Evolutionary conservation across 495 filamentous ascomycete genomes (phyloP), one percentile per base, ranked within the genome.

Genomic region (Rhypophila decipiens): DNA sequence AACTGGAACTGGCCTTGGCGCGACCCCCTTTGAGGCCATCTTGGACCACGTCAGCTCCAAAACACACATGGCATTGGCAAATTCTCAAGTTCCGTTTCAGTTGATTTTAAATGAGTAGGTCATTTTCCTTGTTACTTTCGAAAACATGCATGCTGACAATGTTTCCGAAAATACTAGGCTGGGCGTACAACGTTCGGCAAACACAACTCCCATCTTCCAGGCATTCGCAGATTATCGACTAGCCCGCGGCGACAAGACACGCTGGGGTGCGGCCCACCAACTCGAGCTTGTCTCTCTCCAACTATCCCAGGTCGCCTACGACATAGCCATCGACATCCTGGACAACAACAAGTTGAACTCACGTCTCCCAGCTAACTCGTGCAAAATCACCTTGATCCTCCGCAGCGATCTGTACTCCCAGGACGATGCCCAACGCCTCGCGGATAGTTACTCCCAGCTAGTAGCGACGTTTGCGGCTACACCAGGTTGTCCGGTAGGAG

Each of bases 191-290:
- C 34, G 63, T 1, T 52, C 52, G 2, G 4, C 57, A 4, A 27
- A 55, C 2, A 42, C 56, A 40, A 59, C 33, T 3, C 65, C 70
- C 0, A 9, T 74, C 0, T 71, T 68, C 53, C 70, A 74, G 50
- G 46, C 39, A 4, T 61, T 69, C 27, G 10, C 70, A 10, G 51
- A 74, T 46, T 74, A 72, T 47, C 49, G 62, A 2, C 50, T 51
- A 13, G 55, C 46, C 13, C 15, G 40, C 3, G 7, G 11, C 3
- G 53, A 62, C 40, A 50, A 40, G 40, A n/a, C 35, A 10, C 41
- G 41, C 35, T 13, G 18, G 13, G 23, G 22, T 42, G 15, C 24
- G 9, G 47, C 27, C 5, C 38, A 49, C 42, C 49, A 55, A 11
- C 36, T 41, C 13, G 18, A 41, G 19, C 29, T 46, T 21, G 21